These are phyloP conservation scores for Claviceps digitariae DNA, from an alignment of 2,329 filamentous ascomycete genomes.

Conservation along the genomic window DNA sequence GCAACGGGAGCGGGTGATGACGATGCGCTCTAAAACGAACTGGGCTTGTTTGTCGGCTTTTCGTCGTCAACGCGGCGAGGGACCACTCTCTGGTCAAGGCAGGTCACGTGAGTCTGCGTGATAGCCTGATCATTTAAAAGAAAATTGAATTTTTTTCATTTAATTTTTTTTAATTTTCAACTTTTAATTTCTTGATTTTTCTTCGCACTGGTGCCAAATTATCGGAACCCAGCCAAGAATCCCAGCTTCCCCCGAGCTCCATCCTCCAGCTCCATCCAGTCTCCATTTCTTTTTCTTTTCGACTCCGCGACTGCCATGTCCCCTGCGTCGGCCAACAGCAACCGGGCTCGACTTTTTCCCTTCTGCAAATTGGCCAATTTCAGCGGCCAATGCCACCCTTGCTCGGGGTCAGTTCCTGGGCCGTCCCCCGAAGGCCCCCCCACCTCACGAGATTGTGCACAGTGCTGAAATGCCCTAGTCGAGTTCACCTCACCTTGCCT, in stretches of 20 bases:
- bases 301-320: not conserved
- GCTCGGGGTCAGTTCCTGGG: conserved; percentile 6
- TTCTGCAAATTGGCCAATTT: conserved; percentile 16
- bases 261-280: not conserved
- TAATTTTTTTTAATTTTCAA: not conserved
- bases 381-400: not conserved
- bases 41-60: not conserved
- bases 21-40: too few species aligned
- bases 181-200: not conserved
- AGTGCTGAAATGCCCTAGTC: not conserved
- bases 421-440: conserved; percentile 5
- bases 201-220: not conserved
- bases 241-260: not conserved
- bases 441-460: conserved; percentile 8
- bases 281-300: not conserved
- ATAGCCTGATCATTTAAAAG: too few species aligned
- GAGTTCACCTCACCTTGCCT: too few species aligned
- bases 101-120: too few species aligned
- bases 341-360: not conserved
- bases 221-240: not conserved
- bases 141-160: not conserved
- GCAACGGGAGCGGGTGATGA: not conserved
- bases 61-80: too few species aligned
- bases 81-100: too few species aligned
- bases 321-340: not conserved